Evolutionary conservation across 495 filamentous ascomycete species (phyloP).

Genomic region (Cryomyces antarcticus): DNA sequence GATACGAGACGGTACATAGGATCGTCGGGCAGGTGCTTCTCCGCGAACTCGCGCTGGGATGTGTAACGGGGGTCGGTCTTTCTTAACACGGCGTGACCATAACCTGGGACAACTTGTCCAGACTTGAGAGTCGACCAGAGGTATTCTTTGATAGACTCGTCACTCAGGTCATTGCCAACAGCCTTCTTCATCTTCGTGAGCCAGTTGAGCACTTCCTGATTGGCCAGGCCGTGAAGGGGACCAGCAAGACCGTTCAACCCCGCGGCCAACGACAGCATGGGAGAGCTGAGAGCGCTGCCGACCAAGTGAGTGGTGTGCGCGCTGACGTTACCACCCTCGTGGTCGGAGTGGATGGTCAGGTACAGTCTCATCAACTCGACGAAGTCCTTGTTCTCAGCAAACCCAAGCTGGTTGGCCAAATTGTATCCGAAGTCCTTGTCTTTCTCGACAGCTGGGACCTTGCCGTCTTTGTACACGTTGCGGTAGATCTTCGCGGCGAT

Average conservation of each 20-base stretch:
- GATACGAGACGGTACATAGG: conserved; percentile 98
- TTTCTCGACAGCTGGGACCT: conserved; percentile 84
- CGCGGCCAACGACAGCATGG: conserved; percentile 86
- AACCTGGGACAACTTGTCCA: conserved; percentile 91
- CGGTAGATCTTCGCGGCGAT: conserved; percentile 97
- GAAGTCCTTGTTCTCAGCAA: conserved; percentile 87
- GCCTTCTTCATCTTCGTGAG: conserved; percentile 95
- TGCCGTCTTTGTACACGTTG: conserved; percentile 98
- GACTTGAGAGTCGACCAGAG: conserved; percentile 91
- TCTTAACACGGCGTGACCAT: conserved; percentile 95
- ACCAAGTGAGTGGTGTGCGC: conserved; percentile 98
- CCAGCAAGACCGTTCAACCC: conserved; percentile 95
- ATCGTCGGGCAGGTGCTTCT: conserved; percentile 78
- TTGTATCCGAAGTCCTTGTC: conserved; percentile 98
- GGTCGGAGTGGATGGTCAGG: conserved; percentile 97
- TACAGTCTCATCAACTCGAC: conserved; percentile 95
- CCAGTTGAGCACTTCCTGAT: conserved; percentile 99
- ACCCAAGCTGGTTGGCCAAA: conserved; percentile 96
- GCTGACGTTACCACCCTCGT: conserved; percentile 91
- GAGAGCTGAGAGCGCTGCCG: conserved; percentile 88
- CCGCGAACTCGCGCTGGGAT: conserved; percentile 90
- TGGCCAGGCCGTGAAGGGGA: conserved; percentile 94
- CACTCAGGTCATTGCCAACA: conserved; percentile 83
- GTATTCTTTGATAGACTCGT: conserved; percentile 90
- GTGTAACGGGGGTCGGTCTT: conserved; percentile 98